Percentiles rank a stretch among this genome's conserved stretches.
These are phyloP conservation scores for Neurospora sp. DNA, from an alignment of 495 filamentous ascomycete species.

Conservation along the genomic window DNA sequence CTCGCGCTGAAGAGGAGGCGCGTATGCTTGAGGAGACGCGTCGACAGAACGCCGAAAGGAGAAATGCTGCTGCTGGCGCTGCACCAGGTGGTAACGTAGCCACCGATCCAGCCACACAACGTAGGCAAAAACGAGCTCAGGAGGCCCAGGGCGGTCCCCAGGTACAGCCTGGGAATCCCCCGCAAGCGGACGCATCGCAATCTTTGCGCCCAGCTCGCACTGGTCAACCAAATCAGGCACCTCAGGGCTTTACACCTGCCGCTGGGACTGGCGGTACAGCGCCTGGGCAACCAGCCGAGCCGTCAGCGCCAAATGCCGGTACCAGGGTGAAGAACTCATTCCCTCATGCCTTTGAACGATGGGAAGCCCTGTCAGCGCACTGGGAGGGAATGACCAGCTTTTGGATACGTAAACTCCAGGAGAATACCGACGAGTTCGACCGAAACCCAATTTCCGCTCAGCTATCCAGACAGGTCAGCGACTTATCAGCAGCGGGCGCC, in stretches of 20 bases:
- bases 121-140: conserved; percentile 25
- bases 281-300: conserved; percentile 22
- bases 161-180: neutral
- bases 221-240: conserved; percentile 10
- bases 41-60: conserved; percentile 37
- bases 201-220: conserved; percentile 17
- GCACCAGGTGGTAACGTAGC: conserved; percentile 25
- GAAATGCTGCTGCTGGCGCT: conserved; percentile 52
- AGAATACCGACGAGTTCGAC: conserved; percentile 75
- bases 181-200: conserved; percentile 7
- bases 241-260: conserved; percentile 9
- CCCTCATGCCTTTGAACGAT: conserved; percentile 94
- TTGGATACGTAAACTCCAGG: conserved; percentile 87
- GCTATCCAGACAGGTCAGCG: conserved; percentile 85
- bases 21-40: conserved; percentile 43
- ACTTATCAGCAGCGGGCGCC: conserved; percentile 89
- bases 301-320: conserved; percentile 17
- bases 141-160: conserved; percentile 12
- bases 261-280: conserved; percentile 3
- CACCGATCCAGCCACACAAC: conserved; percentile 32
- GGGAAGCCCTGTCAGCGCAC: conserved; percentile 92
- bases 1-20: conserved; percentile 45
- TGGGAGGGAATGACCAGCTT: conserved; percentile 97
- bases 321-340: conserved; percentile 48
- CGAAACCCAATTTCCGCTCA: conserved; percentile 76